Percentiles rank a stretch among this genome's conserved stretches.
Conservation (phyloP, 2,329 filamentous ascomycete genomes). For the Epichloe scottii region DNA sequence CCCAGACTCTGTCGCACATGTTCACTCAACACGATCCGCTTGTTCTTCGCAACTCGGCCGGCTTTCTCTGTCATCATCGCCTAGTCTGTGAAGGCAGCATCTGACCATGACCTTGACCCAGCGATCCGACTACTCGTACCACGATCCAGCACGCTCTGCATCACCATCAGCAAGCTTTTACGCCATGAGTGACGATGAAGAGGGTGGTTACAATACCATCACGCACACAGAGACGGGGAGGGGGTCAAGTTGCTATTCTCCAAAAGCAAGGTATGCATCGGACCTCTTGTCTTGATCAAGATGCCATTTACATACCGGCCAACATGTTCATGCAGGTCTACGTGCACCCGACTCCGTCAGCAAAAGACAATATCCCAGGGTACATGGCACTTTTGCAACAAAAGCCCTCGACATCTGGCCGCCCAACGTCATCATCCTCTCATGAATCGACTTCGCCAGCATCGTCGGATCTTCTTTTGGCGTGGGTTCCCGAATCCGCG, state of each 20-base stretch:
- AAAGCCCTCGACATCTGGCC: conserved; percentile 42
- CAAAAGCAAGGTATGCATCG: conserved; percentile 71
- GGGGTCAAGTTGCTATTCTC: conserved; percentile 91
- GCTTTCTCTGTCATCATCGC: not conserved
- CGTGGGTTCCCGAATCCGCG: conserved; percentile 84
- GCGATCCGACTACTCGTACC: not conserved
- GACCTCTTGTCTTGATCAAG: not conserved
- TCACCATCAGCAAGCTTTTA: conserved; percentile 11
- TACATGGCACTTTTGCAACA: conserved; percentile 92
- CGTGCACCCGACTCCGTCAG: conserved; percentile 81
- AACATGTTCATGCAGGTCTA: conserved; percentile 53
- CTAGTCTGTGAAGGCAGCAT: not conserved
- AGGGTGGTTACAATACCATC: conserved; percentile 90
- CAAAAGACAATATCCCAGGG: conserved; percentile 90
- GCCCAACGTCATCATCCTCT: conserved; percentile 20
- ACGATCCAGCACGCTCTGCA: conserved; percentile 2
- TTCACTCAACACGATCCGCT: not conserved
- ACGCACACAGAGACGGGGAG: conserved; percentile 62
- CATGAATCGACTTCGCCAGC: conserved; percentile 29
- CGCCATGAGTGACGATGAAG: conserved; percentile 91
- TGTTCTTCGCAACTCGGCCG: not conserved
- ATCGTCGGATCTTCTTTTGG: conserved; percentile 68
- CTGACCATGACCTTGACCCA: conserved; percentile 3
- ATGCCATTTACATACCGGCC: not conserved
- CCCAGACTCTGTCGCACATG: not conserved